These are phyloP conservation scores for Betula pendula DNA, from an alignment of 306 rosid genomes.

Conservation along the genomic window DNA sequence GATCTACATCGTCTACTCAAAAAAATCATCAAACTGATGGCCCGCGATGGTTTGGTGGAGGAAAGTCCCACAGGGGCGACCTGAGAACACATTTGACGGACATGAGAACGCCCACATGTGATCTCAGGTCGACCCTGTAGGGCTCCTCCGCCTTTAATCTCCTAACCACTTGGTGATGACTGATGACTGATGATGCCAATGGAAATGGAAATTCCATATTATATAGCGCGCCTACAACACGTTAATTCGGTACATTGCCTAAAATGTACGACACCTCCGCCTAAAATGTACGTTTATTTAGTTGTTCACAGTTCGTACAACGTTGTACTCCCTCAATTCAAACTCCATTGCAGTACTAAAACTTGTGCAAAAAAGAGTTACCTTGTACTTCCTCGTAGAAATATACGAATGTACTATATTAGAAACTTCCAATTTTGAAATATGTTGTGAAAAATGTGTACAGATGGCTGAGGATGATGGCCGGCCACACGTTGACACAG, in stretches of 20 bases:
- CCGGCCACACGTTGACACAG: no score
- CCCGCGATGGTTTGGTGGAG: conserved; percentile 22
- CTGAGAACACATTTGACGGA: conserved; percentile 36
- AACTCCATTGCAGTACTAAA: not conserved
- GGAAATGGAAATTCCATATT: not conserved
- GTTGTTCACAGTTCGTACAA: not conserved
- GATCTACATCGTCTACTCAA: no score
- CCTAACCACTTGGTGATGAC: not conserved
- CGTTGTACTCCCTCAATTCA: not conserved
- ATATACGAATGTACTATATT: not conserved
- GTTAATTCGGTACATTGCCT: not conserved
- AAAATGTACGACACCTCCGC: not conserved
- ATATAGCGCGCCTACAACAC: not conserved
- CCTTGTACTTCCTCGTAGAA: not conserved
- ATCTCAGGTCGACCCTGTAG: conserved; percentile 34
- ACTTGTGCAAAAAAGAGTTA: not conserved
- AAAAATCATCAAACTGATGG: not conserved
- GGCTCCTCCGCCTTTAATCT: conserved; percentile 24
- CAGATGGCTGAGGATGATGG: not conserved
- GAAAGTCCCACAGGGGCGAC: conserved; percentile 76
- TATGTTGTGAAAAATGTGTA: not conserved
- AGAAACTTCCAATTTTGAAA: not conserved
- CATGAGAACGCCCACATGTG: conserved; percentile 13
- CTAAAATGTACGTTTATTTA: no score
- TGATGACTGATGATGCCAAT: no score